Base-by-base conservation (phyloP, 345 rosid genomes). In the Brassica incana region DNA sequence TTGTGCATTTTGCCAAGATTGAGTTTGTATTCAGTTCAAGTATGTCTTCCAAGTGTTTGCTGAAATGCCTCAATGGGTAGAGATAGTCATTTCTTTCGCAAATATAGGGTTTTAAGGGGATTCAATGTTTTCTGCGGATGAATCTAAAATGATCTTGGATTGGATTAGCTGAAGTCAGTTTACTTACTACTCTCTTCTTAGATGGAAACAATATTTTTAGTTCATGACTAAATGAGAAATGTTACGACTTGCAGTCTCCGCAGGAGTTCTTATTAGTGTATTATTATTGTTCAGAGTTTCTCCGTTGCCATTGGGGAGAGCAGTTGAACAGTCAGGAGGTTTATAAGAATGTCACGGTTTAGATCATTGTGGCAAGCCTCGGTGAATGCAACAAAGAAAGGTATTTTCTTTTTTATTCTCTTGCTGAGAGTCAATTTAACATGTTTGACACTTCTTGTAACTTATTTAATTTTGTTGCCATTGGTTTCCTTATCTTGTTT, bases 371-470 rank as follows among this genome's bases (percentile, higher is more conserved):
- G 87, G 88, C 94, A 92, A 79, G 94, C 96, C 73, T 91, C 95
- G 54, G 23, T 90, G 66, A 88, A 81, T 87, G 97, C 91, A 73
- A 92, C 97, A 15, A 94, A 91, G 90, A 92, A 78, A 80, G 97
- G 98, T 92, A 79, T 18, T 3, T 33, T 60, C 36, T 64, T 54
- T 20, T 3, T 18, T 18, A 11, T 59, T 69, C 27, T 30, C 6
- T 77, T 56, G 8, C 5, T 32, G 27, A 5, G 33, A 23, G 56
- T 25, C 52, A 65, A 27, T 3, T 77, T 69, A 32, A 12, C 2
- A 77, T 43, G 63, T 61, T 67, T 54, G 18, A 38, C 74, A 76
- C 74, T 59, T 59, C 2, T 60, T 29, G 11, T 59, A 23, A n/a
- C 64, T 32, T 70, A 29, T 14, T 69, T 6, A 18, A 18, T 14